Evolutionary conservation across 2,329 filamentous ascomycete species (phyloP).

Genomic region (Colletotrichum kahawae): DNA sequence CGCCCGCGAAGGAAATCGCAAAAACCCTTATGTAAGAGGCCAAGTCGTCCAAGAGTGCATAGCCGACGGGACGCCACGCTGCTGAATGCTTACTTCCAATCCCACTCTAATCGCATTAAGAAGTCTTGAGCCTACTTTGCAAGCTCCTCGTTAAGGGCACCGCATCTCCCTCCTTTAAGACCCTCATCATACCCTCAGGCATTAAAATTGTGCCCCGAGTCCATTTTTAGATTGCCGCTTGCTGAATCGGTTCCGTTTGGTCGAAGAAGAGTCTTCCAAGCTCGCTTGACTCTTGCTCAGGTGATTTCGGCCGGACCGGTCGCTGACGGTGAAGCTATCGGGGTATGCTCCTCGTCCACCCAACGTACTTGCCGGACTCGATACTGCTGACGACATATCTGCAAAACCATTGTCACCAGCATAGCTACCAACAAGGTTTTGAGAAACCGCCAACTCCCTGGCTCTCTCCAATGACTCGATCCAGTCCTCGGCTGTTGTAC

Average conservation of each 20-base stretch:
- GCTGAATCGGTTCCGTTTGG: conserved; percentile 76
- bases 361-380: conserved; percentile 78
- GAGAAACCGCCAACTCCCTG: conserved; percentile 80
- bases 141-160: background rate
- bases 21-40: background rate
- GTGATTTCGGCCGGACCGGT: conserved; percentile 61
- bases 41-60: conserved; percentile 11
- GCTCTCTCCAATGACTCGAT: conserved; percentile 87
- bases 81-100: conserved; percentile 18
- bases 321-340: conserved; percentile 53
- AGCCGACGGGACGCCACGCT: conserved; percentile 22
- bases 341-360: conserved; percentile 62
- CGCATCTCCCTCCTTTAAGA: background rate
- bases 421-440: conserved; percentile 71
- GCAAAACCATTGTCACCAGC: conserved; percentile 70
- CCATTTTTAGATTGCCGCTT: conserved; percentile 94
- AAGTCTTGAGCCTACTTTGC: background rate
- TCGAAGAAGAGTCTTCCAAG: conserved; percentile 50
- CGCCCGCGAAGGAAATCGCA: background rate
- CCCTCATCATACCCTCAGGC: background rate
- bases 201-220: conserved; percentile 83
- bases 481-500: conserved; percentile 85
- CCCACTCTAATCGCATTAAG: background rate
- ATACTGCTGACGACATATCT: conserved; percentile 73
- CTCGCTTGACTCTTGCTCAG: conserved; percentile 64